These are phyloP conservation scores for Floccularia luteovirens DNA, from an alignment of 768 basidiomycete genomes.

Conservation along the genomic window DNA sequence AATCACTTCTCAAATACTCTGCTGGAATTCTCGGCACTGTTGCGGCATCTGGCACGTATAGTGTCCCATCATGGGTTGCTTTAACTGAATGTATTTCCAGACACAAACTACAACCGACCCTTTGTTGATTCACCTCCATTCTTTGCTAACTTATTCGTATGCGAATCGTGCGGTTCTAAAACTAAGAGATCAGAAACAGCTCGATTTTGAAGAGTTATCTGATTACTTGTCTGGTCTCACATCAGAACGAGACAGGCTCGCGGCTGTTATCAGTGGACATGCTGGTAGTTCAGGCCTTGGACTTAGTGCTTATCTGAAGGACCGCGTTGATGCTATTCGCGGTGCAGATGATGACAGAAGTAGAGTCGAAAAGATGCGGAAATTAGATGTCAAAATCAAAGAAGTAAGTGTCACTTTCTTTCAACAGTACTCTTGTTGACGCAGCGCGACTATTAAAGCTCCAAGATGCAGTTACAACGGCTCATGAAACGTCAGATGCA, in stretches of 20 bases:
- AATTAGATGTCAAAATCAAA: constrained; percentile 90
- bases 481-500: constrained; percentile 92
- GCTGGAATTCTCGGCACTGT: constrained; percentile 86
- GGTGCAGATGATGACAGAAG: constrained; percentile 92
- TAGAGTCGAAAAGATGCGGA: constrained; percentile 88
- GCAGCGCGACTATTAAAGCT: constrained; percentile 51
- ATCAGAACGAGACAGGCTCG: constrained; percentile 84
- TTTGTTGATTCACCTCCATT: constrained; percentile 84
- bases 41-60: constrained; percentile 69
- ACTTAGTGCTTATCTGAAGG: constrained; percentile 83
- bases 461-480: constrained; percentile 92
- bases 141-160: constrained; percentile 88
- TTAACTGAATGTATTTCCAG: constrained; percentile 25
- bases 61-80: constrained; percentile 1
- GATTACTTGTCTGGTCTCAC: constrained; percentile 93
- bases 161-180: constrained; percentile 92
- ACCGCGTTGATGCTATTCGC: constrained; percentile 84
- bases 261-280: constrained; percentile 85
- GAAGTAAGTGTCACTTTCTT: constrained; percentile 49
- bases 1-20: constrained; percentile 96
- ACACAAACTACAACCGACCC: constrained; percentile 90
- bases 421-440: neutral
- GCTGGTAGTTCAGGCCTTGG: constrained; percentile 81
- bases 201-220: constrained; percentile 96
- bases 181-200: constrained; percentile 95